phyloP scores from a whole-genome alignment of 495 filamentous ascomycete genomes.

The Daldinia childiae region DNA sequence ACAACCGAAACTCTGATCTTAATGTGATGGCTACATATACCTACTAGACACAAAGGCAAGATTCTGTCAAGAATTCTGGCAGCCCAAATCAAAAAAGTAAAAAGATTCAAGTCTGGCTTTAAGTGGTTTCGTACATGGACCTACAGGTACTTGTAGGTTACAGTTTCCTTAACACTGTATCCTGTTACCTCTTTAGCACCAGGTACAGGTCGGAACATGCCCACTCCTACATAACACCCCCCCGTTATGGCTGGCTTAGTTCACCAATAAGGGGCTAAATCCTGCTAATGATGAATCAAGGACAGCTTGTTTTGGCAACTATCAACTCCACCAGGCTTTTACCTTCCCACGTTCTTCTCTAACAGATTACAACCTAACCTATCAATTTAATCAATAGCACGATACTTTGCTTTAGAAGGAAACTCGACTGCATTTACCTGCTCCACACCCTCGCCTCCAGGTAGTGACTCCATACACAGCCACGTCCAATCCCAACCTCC shows the following conservation, averaged over 20 bases:
- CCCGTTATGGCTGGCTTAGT: slow-evolving; percentile 10
- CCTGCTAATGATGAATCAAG: slow-evolving; percentile 37
- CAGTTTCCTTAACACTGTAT: slow-evolving; percentile 20
- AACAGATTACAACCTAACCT: slow-evolving; percentile 4
- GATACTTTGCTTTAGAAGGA: slow-evolving; percentile 21
- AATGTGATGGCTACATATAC: slow-evolving; percentile 1
- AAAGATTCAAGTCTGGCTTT: slow-evolving; percentile 1
- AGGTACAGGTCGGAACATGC: slow-evolving; percentile 6
- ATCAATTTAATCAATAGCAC: slow-evolving; percentile 6
- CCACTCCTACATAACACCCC: slow-evolving; percentile 8
- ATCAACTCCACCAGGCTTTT: slow-evolving; percentile 21
- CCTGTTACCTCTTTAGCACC: background rate
- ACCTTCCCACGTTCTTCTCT: slow-evolving; percentile 7
- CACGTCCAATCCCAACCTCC: slow-evolving; percentile 27
- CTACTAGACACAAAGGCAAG: slow-evolving; percentile 1
- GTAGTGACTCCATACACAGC: slow-evolving; percentile 33
- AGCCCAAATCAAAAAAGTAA: background rate
- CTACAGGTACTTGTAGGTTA: background rate
- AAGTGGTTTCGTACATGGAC: background rate
- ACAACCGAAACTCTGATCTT: slow-evolving; percentile 30
- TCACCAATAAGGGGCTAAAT: slow-evolving; percentile 27
- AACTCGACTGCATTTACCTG: slow-evolving; percentile 23
- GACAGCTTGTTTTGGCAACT: slow-evolving; percentile 36
- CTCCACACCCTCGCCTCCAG: slow-evolving; percentile 25
- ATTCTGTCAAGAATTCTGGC: slow-evolving; percentile 33